phyloP scores from a whole-genome alignment of 495 filamentous ascomycete species.

The Astrothelium subdiscretum region DNA sequence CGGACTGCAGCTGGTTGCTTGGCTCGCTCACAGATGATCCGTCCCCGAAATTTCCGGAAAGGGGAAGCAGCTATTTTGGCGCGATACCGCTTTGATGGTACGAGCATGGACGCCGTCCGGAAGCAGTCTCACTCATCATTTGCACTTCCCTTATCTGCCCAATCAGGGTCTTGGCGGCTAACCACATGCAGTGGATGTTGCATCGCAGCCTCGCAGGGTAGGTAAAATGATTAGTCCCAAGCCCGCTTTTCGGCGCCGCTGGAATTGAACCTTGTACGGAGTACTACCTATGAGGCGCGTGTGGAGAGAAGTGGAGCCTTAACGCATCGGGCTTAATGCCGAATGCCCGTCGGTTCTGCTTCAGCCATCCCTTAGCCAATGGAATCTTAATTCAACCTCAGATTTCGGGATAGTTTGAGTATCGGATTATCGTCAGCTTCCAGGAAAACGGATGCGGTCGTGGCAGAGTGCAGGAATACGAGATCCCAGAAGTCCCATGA shows the following conservation, averaged over 20 bases:
- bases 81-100: background rate
- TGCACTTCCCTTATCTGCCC: background rate
- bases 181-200: background rate
- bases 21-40: background rate
- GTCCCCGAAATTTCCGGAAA: background rate
- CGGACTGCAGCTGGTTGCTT: no score
- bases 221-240: background rate
- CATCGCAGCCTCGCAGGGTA: constrained; percentile 1
- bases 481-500: no score
- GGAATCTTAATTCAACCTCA: background rate
- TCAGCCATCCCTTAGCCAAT: background rate
- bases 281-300: background rate
- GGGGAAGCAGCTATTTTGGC: background rate
- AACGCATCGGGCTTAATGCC: background rate
- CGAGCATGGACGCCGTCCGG: background rate
- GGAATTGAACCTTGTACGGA: no score
- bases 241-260: background rate
- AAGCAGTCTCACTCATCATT: background rate
- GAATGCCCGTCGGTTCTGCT: background rate
- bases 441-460: no score
- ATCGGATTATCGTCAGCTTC: background rate
- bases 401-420: background rate
- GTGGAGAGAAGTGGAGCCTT: background rate
- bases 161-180: background rate
- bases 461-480: no score